Conservation (phyloP, 169 alveolate species). For the Eimeria brunetti region DNA sequence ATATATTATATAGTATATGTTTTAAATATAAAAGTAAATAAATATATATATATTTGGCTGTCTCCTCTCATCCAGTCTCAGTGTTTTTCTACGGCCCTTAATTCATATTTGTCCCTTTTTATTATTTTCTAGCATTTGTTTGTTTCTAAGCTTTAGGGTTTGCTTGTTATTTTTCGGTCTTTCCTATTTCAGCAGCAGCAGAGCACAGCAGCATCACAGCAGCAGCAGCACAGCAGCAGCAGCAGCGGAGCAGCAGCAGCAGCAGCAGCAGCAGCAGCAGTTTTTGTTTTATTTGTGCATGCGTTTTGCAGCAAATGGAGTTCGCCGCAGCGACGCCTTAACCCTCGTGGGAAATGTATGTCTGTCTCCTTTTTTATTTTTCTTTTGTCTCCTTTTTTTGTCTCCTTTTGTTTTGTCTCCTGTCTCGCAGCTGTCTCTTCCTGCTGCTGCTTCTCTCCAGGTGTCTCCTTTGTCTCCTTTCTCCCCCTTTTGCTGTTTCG, state of each 20-base stretch:
- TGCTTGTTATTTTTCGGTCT: no score
- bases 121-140: no score
- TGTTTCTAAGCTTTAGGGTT: no score
- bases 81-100: no score
- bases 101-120: no score
- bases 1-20: no score
- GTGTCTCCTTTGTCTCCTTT: neutral
- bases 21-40: no score
- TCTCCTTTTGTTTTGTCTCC: neutral
- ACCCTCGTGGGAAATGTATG: neutral
- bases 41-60: no score
- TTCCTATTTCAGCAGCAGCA: no score
- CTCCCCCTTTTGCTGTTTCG: neutral
- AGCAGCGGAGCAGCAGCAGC: neutral
- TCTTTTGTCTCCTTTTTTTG: neutral
- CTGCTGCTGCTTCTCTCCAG: neutral
- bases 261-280: neutral
- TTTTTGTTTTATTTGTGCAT: neutral
- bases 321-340: conserved; percentile 38
- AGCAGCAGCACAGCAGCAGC: neutral
- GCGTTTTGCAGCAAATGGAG: conserved; percentile 49
- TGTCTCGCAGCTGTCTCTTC: neutral
- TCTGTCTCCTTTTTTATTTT: neutral
- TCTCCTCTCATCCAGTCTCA: no score
- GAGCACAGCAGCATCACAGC: no score